Conservation (phyloP, 2,329 filamentous ascomycete species). For the Penicillium thymicola region DNA sequence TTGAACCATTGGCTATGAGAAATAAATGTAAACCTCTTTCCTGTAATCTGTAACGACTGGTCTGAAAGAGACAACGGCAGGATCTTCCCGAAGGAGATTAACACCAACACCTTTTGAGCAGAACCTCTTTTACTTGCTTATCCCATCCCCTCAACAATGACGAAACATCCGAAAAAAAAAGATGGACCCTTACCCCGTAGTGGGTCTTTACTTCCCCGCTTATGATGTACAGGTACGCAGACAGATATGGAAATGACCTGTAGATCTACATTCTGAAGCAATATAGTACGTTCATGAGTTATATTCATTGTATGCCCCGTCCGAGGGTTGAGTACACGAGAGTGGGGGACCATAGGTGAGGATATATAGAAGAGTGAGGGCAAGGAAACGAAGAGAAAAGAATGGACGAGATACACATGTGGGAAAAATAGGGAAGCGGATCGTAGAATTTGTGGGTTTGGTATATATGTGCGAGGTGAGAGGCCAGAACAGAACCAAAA, state of each 20-base stretch:
- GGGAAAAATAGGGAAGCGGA: slow-evolving; percentile 9
- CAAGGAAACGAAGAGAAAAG: slow-evolving; percentile 5
- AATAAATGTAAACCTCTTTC: background rate
- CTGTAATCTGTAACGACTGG: background rate
- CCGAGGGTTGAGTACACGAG: slow-evolving; percentile 19
- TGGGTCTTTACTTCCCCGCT: background rate
- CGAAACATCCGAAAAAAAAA: background rate
- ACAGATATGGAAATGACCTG: background rate
- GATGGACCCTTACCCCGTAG: background rate
- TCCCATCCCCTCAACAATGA: background rate
- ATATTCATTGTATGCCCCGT: slow-evolving; percentile 26
- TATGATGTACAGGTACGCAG: background rate
- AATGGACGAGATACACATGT: slow-evolving; percentile 17
- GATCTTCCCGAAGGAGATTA: no score
- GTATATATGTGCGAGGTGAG: slow-evolving; percentile 23
- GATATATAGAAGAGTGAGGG: slow-evolving; percentile 4
- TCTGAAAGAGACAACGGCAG: background rate
- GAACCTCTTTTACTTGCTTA: background rate
- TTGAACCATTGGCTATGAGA: background rate
- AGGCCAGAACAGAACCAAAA: slow-evolving; percentile 1
- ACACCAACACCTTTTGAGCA: background rate
- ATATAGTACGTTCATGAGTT: slow-evolving; percentile 14
- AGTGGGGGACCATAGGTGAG: slow-evolving; percentile 11
- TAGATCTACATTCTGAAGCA: background rate
- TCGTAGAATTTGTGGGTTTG: slow-evolving; percentile 13